Evolutionary conservation across 768 basidiomycete species (phyloP).

Genomic region (Termitomyces heimii): DNA sequence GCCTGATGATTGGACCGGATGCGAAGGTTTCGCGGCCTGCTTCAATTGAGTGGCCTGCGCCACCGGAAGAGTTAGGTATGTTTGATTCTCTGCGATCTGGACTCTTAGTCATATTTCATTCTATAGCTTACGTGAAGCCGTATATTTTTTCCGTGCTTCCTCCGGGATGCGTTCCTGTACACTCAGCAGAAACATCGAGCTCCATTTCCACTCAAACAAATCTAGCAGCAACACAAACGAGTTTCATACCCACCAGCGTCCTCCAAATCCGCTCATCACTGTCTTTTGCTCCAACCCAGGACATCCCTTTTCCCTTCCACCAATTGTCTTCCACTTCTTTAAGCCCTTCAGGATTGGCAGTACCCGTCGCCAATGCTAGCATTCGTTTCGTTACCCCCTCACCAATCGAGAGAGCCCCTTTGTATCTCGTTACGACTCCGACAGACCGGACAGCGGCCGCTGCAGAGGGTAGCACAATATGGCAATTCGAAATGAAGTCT

Average conservation of each 20-base stretch:
- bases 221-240: constrained; percentile 26
- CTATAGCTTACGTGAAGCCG: constrained; percentile 63
- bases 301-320: constrained; percentile 57
- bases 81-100: neutral
- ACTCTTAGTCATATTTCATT: neutral
- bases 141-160: constrained; percentile 77
- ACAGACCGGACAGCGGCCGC: constrained; percentile 60
- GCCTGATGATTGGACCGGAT: constrained; percentile 56
- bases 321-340: constrained; percentile 20
- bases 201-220: constrained; percentile 19
- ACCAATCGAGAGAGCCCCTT: constrained; percentile 42
- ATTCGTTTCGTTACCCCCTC: constrained; percentile 64
- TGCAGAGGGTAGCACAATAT: constrained; percentile 72
- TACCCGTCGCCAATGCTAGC: constrained; percentile 32
- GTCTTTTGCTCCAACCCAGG: constrained; percentile 56
- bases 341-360: constrained; percentile 20
- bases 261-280: constrained; percentile 70
- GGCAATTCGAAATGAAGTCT: constrained; percentile 64
- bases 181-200: constrained; percentile 16
- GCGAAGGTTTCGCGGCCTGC: constrained; percentile 44
- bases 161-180: constrained; percentile 46
- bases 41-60: constrained; percentile 67
- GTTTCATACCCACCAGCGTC: constrained; percentile 49
- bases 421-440: constrained; percentile 68
- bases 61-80: constrained; percentile 76